A percentile compares a stretch with the other conserved stretches of the same genome.
phyloP scores from a whole-genome alignment of 371 early-diverging fungal species.

The Fennellomyces sp. region DNA sequence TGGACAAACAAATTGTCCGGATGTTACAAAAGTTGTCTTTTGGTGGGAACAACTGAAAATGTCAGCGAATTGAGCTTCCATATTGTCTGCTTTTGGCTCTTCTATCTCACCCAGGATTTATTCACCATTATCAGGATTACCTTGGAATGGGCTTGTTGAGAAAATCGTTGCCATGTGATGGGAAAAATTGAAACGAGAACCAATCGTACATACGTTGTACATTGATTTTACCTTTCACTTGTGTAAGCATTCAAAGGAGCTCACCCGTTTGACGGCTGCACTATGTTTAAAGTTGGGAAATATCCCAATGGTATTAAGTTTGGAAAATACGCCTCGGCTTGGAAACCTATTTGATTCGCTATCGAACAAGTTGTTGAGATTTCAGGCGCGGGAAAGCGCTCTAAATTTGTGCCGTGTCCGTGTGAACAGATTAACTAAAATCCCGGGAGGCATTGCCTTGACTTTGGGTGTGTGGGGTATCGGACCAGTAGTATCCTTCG shows the following conservation, averaged over 20 bases:
- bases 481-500: not conserved
- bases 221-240: no score
- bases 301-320: no score
- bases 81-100: not conserved
- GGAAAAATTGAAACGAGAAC: no score
- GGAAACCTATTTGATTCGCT: not conserved
- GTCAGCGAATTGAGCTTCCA: not conserved
- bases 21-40: not conserved
- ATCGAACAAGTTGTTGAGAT: not conserved
- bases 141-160: no score
- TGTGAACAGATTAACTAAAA: not conserved
- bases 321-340: no score
- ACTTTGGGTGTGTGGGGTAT: not conserved
- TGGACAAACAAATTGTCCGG: not conserved
- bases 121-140: no score
- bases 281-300: no score
- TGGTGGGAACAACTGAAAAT: constrained; percentile 1
- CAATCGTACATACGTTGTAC: no score
- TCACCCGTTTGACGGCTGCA: no score
- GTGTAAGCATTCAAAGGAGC: no score
- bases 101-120: no score
- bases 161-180: no score
- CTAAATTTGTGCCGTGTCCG: not conserved
- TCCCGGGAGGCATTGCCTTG: not conserved
- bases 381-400: not conserved